These are phyloP conservation scores for Staphylotrichum tortipilum DNA, from an alignment of 495 filamentous ascomycete species.

Conservation along the genomic window DNA sequence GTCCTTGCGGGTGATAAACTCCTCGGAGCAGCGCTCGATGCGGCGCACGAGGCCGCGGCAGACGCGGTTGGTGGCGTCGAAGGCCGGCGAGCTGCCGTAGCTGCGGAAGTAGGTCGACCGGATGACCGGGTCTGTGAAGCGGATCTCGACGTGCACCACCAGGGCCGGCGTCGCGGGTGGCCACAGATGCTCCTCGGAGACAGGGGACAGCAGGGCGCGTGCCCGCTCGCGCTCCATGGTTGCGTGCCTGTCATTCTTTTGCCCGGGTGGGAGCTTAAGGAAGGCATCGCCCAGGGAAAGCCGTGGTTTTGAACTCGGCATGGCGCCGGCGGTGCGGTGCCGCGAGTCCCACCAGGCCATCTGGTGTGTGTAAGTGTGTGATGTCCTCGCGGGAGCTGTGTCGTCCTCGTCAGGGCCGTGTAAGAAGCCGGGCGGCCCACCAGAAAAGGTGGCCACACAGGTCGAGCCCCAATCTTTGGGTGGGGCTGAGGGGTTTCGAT, in stretches of 20 bases:
- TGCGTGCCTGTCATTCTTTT: conserved; percentile 11
- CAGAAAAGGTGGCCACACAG: no score
- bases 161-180: conserved; percentile 13
- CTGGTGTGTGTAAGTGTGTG: no score
- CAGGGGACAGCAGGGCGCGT: conserved; percentile 18
- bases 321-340: conserved; percentile 9
- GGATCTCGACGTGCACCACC: conserved; percentile 34
- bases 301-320: conserved; percentile 7
- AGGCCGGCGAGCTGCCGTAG: conserved; percentile 33
- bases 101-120: conserved; percentile 29
- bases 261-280: conserved; percentile 6
- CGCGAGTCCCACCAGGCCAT: conserved; percentile 28
- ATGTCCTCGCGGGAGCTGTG: no score
- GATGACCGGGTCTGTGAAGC: conserved; percentile 36
- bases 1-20: conserved; percentile 41
- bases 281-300: conserved; percentile 20
- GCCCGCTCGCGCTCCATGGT: conserved; percentile 21
- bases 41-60: conserved; percentile 37
- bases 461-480: neutral
- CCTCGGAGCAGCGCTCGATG: conserved; percentile 39
- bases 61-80: conserved; percentile 32
- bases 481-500: conserved; percentile 3
- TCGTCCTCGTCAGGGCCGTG: no score
- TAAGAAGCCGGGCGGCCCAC: no score
- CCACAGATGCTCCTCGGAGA: conserved; percentile 15